Conservation (phyloP, 805 yeast genomes). For the Helenozyma baotianmanensis region DNA sequence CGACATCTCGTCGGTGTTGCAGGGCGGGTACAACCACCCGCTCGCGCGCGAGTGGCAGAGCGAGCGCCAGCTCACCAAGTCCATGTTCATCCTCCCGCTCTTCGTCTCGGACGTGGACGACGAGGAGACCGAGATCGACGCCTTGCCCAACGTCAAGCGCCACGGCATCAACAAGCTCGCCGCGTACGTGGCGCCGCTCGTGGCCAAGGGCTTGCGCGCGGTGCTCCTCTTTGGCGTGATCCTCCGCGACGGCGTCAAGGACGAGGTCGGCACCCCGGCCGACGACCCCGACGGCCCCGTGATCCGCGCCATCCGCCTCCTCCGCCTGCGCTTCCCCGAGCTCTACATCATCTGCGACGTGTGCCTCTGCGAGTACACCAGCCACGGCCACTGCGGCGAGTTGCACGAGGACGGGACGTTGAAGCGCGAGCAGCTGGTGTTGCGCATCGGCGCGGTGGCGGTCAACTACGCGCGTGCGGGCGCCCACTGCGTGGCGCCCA, state of each 20-base stretch:
- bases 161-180: slow-evolving; percentile 77
- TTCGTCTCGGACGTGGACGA: slow-evolving; percentile 79
- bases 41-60: slow-evolving; percentile 87
- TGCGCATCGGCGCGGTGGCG: slow-evolving; percentile 89
- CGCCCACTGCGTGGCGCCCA: slow-evolving; percentile 92
- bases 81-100: slow-evolving; percentile 88
- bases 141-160: slow-evolving; percentile 85
- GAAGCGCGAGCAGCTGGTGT: slow-evolving; percentile 67
- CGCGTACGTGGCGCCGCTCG: slow-evolving; percentile 64
- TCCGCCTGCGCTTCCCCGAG: slow-evolving; percentile 67
- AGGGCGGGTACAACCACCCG: slow-evolving; percentile 94
- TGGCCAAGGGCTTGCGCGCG: slow-evolving; percentile 75
- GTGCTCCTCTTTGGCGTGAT: slow-evolving; percentile 94
- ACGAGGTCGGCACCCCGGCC: slow-evolving; percentile 79
- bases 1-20: slow-evolving; percentile 68
- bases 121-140: slow-evolving; percentile 67
- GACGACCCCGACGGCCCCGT: slow-evolving; percentile 97
- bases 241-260: slow-evolving; percentile 68
- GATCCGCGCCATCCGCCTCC: slow-evolving; percentile 65
- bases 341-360: slow-evolving; percentile 90
- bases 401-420: slow-evolving; percentile 82
- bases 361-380: slow-evolving; percentile 93
- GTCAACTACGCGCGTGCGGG: slow-evolving; percentile 95
- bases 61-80: slow-evolving; percentile 76
- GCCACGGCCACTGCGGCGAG: slow-evolving; percentile 97